These are phyloP conservation scores for Parafenestella ontariensis DNA, from an alignment of 2,329 filamentous ascomycete genomes.

Conservation along the genomic window DNA sequence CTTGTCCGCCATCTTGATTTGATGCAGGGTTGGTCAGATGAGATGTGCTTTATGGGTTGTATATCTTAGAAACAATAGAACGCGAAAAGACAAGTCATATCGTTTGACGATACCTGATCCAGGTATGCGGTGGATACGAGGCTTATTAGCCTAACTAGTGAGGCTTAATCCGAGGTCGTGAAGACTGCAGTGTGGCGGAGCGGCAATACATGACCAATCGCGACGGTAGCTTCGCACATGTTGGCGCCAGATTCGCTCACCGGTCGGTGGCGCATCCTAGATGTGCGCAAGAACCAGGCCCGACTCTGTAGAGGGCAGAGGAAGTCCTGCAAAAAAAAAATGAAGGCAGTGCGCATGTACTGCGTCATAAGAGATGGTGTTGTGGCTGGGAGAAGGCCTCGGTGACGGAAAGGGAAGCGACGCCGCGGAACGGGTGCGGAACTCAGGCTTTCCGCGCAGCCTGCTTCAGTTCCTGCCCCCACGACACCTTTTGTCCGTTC, in stretches of 20 bases:
- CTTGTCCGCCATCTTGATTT: conserved; percentile 3
- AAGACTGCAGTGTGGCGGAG: background rate
- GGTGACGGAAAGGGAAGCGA: too few relatives aligned
- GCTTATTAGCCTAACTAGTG: background rate
- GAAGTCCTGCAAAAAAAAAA: background rate
- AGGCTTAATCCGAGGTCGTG: background rate
- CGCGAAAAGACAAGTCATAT: background rate
- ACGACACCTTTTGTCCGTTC: too few relatives aligned
- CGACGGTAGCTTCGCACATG: background rate
- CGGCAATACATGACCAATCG: background rate
- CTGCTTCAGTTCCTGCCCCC: too few relatives aligned
- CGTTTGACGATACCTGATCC: conserved; percentile 4
- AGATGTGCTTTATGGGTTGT: background rate
- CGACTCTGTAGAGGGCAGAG: background rate
- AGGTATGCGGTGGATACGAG: conserved; percentile 11
- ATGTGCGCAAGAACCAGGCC: background rate
- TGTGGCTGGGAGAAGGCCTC: too few relatives aligned
- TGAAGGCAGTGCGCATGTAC: background rate
- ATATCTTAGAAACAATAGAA: too few relatives aligned
- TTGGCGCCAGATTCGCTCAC: background rate
- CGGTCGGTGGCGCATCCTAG: background rate
- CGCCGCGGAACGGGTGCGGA: too few relatives aligned
- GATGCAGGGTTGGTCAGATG: too few relatives aligned
- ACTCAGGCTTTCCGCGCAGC: too few relatives aligned
- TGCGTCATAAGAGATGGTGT: background rate